A percentile compares a stretch with the other conserved stretches of the same genome.
These are phyloP conservation scores for Boletus rex-veris DNA, from an alignment of 768 basidiomycete genomes.

Conservation along the genomic window DNA sequence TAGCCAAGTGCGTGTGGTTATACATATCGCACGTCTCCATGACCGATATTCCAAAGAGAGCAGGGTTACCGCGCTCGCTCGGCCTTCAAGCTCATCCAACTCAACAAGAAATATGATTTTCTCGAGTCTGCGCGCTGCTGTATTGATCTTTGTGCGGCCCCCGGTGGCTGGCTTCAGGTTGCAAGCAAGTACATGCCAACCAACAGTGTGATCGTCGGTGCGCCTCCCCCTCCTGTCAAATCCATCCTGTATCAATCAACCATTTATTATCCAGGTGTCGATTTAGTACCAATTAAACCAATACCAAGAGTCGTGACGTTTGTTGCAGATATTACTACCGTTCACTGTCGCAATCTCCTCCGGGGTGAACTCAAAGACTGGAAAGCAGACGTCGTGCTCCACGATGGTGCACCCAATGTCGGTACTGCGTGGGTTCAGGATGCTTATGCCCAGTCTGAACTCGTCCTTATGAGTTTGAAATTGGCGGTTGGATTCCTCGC, in stretches of 20 bases:
- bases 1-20: slow-evolving; percentile 63
- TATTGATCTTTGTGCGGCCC: slow-evolving; percentile 97
- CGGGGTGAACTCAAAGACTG: slow-evolving; percentile 92
- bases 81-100: slow-evolving; percentile 97
- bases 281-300: slow-evolving; percentile 93
- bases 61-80: slow-evolving; percentile 99
- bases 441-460: slow-evolving; percentile 94
- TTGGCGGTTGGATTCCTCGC: slow-evolving; percentile 91
- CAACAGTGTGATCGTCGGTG: slow-evolving; percentile 88
- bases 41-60: slow-evolving; percentile 55
- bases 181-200: slow-evolving; percentile 96
- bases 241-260: slow-evolving; percentile 6
- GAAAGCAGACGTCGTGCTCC: slow-evolving; percentile 97
- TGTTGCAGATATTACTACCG: slow-evolving; percentile 90
- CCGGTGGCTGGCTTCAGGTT: slow-evolving; percentile 98
- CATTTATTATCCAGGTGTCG: slow-evolving; percentile 63
- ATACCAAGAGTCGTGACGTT: slow-evolving; percentile 92
- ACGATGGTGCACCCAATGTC: slow-evolving; percentile 99
- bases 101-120: slow-evolving; percentile 97
- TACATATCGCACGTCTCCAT: slow-evolving; percentile 3
- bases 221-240: slow-evolving; percentile 24
- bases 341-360: slow-evolving; percentile 83
- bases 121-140: slow-evolving; percentile 87
- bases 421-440: slow-evolving; percentile 99
- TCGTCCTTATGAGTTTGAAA: slow-evolving; percentile 93